Percentiles rank a stretch among this genome's conserved stretches.
phyloP scores from a whole-genome alignment of 305 asterid species.

The Solanum aculeatissimum region DNA sequence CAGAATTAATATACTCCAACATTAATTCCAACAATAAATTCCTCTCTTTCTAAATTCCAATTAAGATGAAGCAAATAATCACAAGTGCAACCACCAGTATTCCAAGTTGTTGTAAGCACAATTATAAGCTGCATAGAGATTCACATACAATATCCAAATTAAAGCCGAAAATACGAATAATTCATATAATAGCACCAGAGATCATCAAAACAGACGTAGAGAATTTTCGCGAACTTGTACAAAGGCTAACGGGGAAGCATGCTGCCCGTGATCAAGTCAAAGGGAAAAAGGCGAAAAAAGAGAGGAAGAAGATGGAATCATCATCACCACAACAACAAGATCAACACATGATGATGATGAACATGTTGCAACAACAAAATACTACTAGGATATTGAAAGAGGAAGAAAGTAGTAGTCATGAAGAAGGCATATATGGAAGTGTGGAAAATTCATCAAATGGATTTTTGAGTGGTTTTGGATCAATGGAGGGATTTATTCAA shows the following conservation, averaged over 20 bases:
- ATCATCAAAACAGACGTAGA: slow-evolving; percentile 52
- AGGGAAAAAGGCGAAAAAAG: background rate
- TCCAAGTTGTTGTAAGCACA: slow-evolving; percentile 16
- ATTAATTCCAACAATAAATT: background rate
- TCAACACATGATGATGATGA: background rate
- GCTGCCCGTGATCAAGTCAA: background rate
- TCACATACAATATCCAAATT: slow-evolving; percentile 36
- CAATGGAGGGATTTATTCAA: slow-evolving; percentile 31
- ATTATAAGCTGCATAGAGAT: slow-evolving; percentile 15
- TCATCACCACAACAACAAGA: slow-evolving; percentile 2
- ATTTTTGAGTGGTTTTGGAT: slow-evolving; percentile 22
- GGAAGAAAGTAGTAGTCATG: slow-evolving; percentile 9
- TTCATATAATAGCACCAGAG: slow-evolving; percentile 61
- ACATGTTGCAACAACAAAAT: slow-evolving; percentile 11
- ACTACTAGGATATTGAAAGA: slow-evolving; percentile 13
- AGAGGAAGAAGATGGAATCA: slow-evolving; percentile 8
- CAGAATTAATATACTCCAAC: background rate
- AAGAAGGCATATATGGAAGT: slow-evolving; percentile 21
- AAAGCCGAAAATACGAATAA: slow-evolving; percentile 69
- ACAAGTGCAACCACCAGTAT: slow-evolving; percentile 11
- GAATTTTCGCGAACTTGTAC: slow-evolving; percentile 62
- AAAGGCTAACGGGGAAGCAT: slow-evolving; percentile 66
- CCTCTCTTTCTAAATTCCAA: background rate
- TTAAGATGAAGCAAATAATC: slow-evolving; percentile 26
- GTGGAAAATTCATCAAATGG: slow-evolving; percentile 9